Evolutionary conservation across 2,329 filamentous ascomycete genomes (phyloP), one percentile per base, ranked within the genome.

Genomic region (Aspergillus sclerotialis): DNA sequence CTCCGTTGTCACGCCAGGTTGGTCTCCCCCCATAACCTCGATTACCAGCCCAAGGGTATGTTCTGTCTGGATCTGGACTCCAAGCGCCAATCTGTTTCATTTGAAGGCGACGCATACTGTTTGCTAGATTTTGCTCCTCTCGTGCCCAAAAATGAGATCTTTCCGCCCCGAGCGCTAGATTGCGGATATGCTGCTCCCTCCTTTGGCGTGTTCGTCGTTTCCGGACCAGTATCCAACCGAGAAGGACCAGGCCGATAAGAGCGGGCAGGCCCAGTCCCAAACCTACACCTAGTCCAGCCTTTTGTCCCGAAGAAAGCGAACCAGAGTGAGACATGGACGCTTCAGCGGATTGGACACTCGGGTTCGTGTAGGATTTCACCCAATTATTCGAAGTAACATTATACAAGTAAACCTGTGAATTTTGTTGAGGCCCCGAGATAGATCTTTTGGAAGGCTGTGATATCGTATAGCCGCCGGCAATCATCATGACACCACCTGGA

Each of bases 251-350:
- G 1, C 66, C 56, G 7, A 77, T 40, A 2, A 76, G 49, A 1
- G 74, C 63, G 0, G 73, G 62, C 2, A 82, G 52, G 2, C 80
- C 82, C 1, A 87, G 58, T 2, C 82, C 80, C 1, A 86, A 53
- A 0, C 81, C 82, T 2, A 81, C 60, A 0, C 80, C 80, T 0
- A 85, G 62, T 1, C 79, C 78, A 4, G 81, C 60, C 30, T 70
- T 73, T 40, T 66, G 65, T 7, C 56, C 40, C 7, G 46, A 45
- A 7, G 60, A 58, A 12, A 57, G 49, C 4, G 50, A 40, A 6
- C 40, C 43, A 7, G 36, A 36, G 6, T 42, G 35, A 21, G 42
- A 36, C 3, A 46, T 42, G 7, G 25, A 30, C 11, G 33, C 25
- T 2, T 38, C 34, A 7, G 43, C 31, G 35, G 48, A 46, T 6